Evolutionary conservation across 441 rosid genomes (phyloP).

Genomic region (Erysimum cheiri): DNA sequence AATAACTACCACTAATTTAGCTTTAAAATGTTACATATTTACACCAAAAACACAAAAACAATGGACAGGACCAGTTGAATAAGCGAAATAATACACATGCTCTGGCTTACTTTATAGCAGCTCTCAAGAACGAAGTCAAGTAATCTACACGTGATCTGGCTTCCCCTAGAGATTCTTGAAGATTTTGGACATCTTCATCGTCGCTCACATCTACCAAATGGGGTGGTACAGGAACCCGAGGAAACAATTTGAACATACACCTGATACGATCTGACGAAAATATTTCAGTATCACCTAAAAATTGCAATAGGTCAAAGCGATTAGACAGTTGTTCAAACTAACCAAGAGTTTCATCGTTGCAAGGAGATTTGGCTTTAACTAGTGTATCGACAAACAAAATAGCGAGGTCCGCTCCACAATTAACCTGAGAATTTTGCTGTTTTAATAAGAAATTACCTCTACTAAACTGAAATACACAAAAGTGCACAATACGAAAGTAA

Average conservation of each 20-base stretch:
- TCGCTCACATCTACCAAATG: slow-evolving; percentile 58
- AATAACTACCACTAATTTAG: neutral
- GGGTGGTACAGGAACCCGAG: slow-evolving; percentile 79
- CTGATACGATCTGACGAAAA: slow-evolving; percentile 72
- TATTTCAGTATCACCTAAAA: slow-evolving; percentile 44
- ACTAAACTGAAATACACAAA: neutral
- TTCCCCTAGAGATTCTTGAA: slow-evolving; percentile 80
- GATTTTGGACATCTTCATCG: slow-evolving; percentile 75
- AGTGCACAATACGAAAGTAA: neutral
- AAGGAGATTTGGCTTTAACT: slow-evolving; percentile 77
- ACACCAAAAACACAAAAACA: neutral
- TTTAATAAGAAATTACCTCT: neutral
- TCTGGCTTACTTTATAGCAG: slow-evolving; percentile 78
- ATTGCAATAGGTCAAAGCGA: neutral
- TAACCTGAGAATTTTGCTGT: slow-evolving; percentile 53
- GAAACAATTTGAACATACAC: slow-evolving; percentile 78
- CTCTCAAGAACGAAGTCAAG: slow-evolving; percentile 83
- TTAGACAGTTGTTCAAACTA: slow-evolving; percentile 46
- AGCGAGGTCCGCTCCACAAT: slow-evolving; percentile 93
- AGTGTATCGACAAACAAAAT: slow-evolving; percentile 76
- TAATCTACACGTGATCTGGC: slow-evolving; percentile 86
- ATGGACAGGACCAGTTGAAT: neutral
- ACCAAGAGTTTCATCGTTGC: slow-evolving; percentile 72
- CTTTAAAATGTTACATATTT: neutral
- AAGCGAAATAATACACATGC: slow-evolving; percentile 5